Evolutionary conservation across 805 yeast genomes (phyloP).

Genomic region (Kodamaea restingae): DNA sequence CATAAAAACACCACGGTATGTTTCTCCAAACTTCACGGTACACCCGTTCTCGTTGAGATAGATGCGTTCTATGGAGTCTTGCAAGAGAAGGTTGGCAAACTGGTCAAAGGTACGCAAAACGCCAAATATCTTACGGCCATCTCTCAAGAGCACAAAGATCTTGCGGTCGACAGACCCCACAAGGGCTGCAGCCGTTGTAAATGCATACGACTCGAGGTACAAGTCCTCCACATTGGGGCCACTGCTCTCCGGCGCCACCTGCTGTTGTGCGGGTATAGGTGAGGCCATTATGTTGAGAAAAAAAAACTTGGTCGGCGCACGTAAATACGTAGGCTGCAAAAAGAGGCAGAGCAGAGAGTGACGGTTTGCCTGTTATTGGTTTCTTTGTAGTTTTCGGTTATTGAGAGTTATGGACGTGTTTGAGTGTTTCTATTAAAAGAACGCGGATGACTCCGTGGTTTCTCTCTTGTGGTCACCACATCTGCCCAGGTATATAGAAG

Average conservation of each 20-base stretch:
- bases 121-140: conserved; percentile 85
- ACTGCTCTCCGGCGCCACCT: conserved; percentile 7
- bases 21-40: conserved; percentile 62
- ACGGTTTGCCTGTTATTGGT: too few relatives aligned
- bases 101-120: conserved; percentile 93
- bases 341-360: too few relatives aligned
- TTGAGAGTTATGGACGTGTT: too few relatives aligned
- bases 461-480: too few relatives aligned
- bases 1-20: conserved; percentile 73
- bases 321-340: neutral
- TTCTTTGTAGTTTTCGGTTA: too few relatives aligned
- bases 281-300: conserved; percentile 8
- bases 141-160: conserved; percentile 81
- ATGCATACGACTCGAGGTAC: conserved; percentile 74
- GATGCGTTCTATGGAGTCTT: conserved; percentile 84
- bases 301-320: conserved; percentile 6
- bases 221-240: conserved; percentile 48
- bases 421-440: too few relatives aligned
- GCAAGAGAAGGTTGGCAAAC: conserved; percentile 87
- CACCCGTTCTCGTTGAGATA: conserved; percentile 41
- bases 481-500: too few relatives aligned
- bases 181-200: conserved; percentile 86
- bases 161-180: conserved; percentile 81
- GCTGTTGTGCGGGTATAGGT: conserved; percentile 6
- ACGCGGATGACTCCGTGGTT: too few relatives aligned